Evolutionary conservation across 352 stramenopile genomes (phyloP), one percentile per base, ranked within the genome.

Genomic region (Blastocystis sp.): DNA sequence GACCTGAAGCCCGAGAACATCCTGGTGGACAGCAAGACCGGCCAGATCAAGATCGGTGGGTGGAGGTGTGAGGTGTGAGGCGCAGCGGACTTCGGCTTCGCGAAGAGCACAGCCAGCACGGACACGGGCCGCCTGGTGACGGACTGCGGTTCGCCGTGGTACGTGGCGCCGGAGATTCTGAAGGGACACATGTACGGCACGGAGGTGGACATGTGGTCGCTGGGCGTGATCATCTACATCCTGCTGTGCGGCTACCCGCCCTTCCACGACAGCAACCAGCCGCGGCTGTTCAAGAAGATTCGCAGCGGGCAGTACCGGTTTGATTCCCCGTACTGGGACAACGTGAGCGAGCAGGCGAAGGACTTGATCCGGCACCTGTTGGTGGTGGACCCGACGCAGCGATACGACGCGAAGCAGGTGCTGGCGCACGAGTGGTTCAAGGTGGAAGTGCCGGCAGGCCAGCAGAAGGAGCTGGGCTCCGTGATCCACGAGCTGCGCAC

Each of bases 181-280:
- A 92, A 93, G 65, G 92, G 93, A 7, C 90, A 92, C 19, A 90
- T 92, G 9, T 98, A 98, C 89, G 95, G 94, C 43, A 91, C 91
- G 7, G 91, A 94, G 34, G 94, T 97, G 14, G 95, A 98, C 89
- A 96, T 95, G 90, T 98, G 95, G 95, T 96, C 92, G 89, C 91
- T 97, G 7, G 95, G 95, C 42, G 94, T 97, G 17, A 95, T 98
- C 89, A 89, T 94, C n/a, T 98, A 95, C 89, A 97, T 98, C 78
- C 89, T 98, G 62, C 89, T 98, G 34, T 96, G 94, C 43, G 95
- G 95, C 11, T 97, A 97, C 90, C 93, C 94, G 45, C 92, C 92
- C 3, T 94, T 94, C 88, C 92, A 97, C 89, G 93, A 96, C 89
- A 95, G 95, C 90, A 93, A 96, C 90, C 94, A 94, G 43, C 90